A percentile compares a stretch with the other conserved stretches of the same genome.
Evolutionary conservation across 768 basidiomycete species (phyloP).

Genomic region (Mycena filopes): DNA sequence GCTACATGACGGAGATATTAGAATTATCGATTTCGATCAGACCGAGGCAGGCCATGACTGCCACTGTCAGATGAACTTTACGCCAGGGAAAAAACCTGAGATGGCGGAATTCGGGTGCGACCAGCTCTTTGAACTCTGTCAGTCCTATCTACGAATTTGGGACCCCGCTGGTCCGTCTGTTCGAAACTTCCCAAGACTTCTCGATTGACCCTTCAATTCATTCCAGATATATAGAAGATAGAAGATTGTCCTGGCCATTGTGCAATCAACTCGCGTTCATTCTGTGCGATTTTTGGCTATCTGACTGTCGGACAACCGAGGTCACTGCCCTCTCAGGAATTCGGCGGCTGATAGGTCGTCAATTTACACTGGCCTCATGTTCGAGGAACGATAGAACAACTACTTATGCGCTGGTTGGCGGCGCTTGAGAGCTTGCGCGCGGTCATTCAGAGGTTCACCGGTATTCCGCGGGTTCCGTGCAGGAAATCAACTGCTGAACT

Average conservation of each 20-base stretch:
- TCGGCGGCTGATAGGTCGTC: too few relatives aligned
- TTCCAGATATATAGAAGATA: slow-evolving; percentile 15
- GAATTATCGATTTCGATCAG: slow-evolving; percentile 53
- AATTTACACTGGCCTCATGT: neutral
- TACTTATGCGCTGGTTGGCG: neutral
- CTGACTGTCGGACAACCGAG: too few relatives aligned
- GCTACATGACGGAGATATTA: slow-evolving; percentile 46
- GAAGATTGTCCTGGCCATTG: too few relatives aligned
- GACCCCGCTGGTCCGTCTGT: slow-evolving; percentile 21
- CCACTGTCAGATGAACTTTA: slow-evolving; percentile 43
- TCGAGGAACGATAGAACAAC: neutral
- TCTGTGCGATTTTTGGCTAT: too few relatives aligned
- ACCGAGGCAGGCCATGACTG: slow-evolving; percentile 42
- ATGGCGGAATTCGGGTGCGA: slow-evolving; percentile 45
- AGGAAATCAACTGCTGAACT: neutral
- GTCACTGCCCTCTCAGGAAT: too few relatives aligned
- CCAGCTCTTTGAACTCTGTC: slow-evolving; percentile 45
- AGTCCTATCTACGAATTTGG: slow-evolving; percentile 44
- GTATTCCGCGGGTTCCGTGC: slow-evolving; percentile 2
- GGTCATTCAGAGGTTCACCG: neutral
- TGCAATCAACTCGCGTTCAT: too few relatives aligned
- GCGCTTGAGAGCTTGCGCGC: too few relatives aligned
- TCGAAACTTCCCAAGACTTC: neutral
- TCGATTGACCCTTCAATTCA: neutral
- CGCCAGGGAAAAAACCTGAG: slow-evolving; percentile 40